phyloP scores from a whole-genome alignment of 495 filamentous ascomycete species.

The Terfezia claveryi region DNA sequence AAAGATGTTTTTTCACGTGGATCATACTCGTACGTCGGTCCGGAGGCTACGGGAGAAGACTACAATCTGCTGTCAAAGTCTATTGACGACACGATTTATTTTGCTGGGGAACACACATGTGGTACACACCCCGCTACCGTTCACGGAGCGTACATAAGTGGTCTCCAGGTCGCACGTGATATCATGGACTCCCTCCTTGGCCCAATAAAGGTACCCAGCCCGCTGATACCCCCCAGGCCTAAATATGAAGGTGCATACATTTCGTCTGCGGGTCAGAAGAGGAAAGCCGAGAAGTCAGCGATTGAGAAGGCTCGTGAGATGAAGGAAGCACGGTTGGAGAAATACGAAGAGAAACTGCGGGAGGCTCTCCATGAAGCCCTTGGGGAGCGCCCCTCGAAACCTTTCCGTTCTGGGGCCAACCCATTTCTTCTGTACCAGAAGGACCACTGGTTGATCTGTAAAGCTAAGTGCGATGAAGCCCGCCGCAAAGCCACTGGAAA shows the following conservation, averaged over 20 bases:
- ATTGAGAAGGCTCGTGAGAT: constrained; percentile 21
- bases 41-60: constrained; percentile 58
- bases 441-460: constrained; percentile 54
- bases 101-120: constrained; percentile 90
- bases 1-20: constrained; percentile 73
- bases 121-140: constrained; percentile 91
- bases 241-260: constrained; percentile 24
- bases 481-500: constrained; percentile 41
- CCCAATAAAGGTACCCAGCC: constrained; percentile 51
- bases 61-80: constrained; percentile 80
- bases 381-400: constrained; percentile 49
- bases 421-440: constrained; percentile 61
- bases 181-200: constrained; percentile 58
- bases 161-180: constrained; percentile 69
- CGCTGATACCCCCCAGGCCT: constrained; percentile 47
- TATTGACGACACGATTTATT: constrained; percentile 63
- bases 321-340: constrained; percentile 35
- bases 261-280: constrained; percentile 24
- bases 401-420: constrained; percentile 45
- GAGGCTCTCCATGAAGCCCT: constrained; percentile 43
- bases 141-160: constrained; percentile 87
- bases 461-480: constrained; percentile 45
- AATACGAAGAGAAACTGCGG: constrained; percentile 54
- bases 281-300: constrained; percentile 26
- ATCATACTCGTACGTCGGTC: constrained; percentile 81